phyloP scores from a whole-genome alignment of 2,329 filamentous ascomycete genomes.

The Pyricularia sp. region DNA sequence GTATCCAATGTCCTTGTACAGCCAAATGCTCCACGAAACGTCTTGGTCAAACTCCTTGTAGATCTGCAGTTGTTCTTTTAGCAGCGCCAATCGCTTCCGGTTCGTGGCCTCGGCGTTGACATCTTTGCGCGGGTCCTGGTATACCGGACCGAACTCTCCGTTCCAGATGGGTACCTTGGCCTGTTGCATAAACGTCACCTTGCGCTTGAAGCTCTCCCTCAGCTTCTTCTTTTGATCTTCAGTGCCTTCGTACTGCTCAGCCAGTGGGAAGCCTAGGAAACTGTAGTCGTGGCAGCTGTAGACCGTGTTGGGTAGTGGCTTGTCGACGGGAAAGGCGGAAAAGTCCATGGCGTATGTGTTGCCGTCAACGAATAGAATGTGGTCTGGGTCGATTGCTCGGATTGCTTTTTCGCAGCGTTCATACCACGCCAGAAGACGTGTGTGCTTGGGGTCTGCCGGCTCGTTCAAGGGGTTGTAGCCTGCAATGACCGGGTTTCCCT shows the following conservation, averaged over 20 bases:
- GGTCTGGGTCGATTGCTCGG: constrained; percentile 24
- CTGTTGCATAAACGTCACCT: constrained; percentile 24
- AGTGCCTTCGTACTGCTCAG: constrained; percentile 20
- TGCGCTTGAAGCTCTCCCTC: constrained; percentile 20
- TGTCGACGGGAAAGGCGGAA: constrained; percentile 20
- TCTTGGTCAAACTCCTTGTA: constrained; percentile 13
- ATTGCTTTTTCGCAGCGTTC: constrained; percentile 22
- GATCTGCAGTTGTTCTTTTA: constrained; percentile 22
- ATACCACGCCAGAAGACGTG: constrained; percentile 18
- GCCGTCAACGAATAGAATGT: constrained; percentile 36
- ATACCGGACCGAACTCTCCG: constrained; percentile 33
- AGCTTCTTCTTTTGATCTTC: constrained; percentile 24
- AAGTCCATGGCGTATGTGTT: constrained; percentile 43
- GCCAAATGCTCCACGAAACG: constrained; percentile 11
- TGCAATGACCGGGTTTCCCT: constrained; percentile 17
- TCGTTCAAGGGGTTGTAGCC: constrained; percentile 20
- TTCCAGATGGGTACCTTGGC: constrained; percentile 27
- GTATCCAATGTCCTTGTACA: constrained; percentile 20
- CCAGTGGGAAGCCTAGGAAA: constrained; percentile 32
- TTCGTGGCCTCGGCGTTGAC: constrained; percentile 22
- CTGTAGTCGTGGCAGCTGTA: constrained; percentile 42
- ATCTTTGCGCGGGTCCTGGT: constrained; percentile 19
- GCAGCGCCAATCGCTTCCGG: constrained; percentile 20
- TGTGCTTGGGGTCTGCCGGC: constrained; percentile 12
- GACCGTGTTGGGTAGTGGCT: constrained; percentile 31